phyloP scores from a whole-genome alignment of 192 early-diverging fungal species.

The Backusella sp. region DNA sequence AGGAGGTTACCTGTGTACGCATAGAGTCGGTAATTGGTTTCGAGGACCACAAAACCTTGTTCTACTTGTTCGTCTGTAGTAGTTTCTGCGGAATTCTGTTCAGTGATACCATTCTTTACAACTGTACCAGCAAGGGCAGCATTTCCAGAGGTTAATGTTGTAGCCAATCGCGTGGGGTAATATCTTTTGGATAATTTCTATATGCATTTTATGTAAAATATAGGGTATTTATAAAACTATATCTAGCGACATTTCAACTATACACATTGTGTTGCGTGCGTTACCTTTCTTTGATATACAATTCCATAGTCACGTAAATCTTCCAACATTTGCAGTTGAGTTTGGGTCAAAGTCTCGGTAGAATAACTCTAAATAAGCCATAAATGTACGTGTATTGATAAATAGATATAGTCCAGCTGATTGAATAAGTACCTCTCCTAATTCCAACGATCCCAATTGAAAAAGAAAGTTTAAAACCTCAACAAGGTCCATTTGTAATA shows the following conservation, averaged over 20 bases:
- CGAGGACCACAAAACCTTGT: slow-evolving; percentile 87
- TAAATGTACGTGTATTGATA: slow-evolving; percentile 1
- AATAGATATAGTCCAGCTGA: not conserved
- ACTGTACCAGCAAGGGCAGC: slow-evolving; percentile 45
- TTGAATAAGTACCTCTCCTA: slow-evolving; percentile 62
- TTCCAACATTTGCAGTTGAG: slow-evolving; percentile 81
- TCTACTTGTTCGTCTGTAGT: slow-evolving; percentile 39
- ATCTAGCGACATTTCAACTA: not conserved
- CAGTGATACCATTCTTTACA: slow-evolving; percentile 30
- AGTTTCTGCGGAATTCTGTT: slow-evolving; percentile 15
- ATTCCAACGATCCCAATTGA: slow-evolving; percentile 86
- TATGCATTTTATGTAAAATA: not conserved
- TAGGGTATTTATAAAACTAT: no score
- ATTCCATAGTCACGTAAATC: slow-evolving; percentile 91
- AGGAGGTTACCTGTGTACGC: slow-evolving; percentile 76
- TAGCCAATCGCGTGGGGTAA: slow-evolving; percentile 91
- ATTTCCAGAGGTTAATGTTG: slow-evolving; percentile 83
- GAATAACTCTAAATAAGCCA: slow-evolving; percentile 67
- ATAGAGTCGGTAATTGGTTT: slow-evolving; percentile 95
- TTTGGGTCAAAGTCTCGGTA: slow-evolving; percentile 77
- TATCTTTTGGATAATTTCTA: slow-evolving; percentile 46
- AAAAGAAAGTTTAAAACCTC: slow-evolving; percentile 95
- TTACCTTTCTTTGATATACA: slow-evolving; percentile 81
- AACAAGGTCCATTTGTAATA: slow-evolving; percentile 83
- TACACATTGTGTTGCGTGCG: not conserved